Base-by-base conservation (phyloP, 495 filamentous ascomycete species). In the Hyphodiscus hymeniophilus region DNA sequence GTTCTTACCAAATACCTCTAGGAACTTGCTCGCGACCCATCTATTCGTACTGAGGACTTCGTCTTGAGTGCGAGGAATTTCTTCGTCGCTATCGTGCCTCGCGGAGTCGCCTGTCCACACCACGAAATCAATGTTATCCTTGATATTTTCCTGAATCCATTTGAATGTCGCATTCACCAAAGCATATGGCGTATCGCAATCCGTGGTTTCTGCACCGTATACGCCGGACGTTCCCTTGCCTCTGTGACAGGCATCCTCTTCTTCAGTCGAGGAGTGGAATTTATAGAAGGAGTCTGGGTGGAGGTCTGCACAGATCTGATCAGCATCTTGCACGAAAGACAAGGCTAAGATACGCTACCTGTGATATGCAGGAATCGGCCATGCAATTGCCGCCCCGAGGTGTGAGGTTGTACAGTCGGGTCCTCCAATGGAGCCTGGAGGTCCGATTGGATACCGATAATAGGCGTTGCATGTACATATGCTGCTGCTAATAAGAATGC, bases 81-180 rank as follows among this genome's bases (percentile, higher is more conserved):
- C 62, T 60, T 90, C 89, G 59, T 98, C 92, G 65, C 84, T 94
- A 63, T 96, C 92, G 63, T 98, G 92, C 50, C 94, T 80, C 24
- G 88, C 91, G 17, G 87, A 94, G 63, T 99, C 92, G 46, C 92
- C 92, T 0, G 94, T 97, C 94, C 94, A 99, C 42, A 99, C 71
- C 32, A 97, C 83, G 60, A 99, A 99, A 65, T 99, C 92, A 43
- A 99, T 75, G 10, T 80, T 62, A 66, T 87, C 87, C 59, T 79
- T 85, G 30, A 99, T 58, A 55, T 95, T 84, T 22, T 81, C 73
- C n/a, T 80, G 72, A 45, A 99, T 85, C 92, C 92, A 99, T 49
- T 79, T 73, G 63, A 97, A 90, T 0, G 94, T 97, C 59, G 81
- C 86, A 65, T 97, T 84, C 41, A 97, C 70, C 8, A 99, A 76